Base-by-base conservation (phyloP, 306 rosid species). In the Hippophae rhamnoides region DNA sequence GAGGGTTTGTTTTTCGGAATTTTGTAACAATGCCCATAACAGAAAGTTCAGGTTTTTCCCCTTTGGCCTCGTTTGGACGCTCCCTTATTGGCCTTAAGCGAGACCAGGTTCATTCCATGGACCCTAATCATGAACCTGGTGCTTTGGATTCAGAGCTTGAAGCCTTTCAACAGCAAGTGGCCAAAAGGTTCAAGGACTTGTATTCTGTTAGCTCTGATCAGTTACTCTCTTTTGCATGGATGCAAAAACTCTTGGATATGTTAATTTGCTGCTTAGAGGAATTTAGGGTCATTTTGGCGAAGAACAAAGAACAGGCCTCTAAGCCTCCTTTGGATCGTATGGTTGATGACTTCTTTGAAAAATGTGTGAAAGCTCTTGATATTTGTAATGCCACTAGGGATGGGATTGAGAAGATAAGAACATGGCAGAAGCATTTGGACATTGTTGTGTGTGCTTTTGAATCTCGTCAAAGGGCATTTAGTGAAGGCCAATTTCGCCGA, bases 401-500 rank as follows among this genome's bases (percentile, higher is more conserved):
- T 54, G 95, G 86, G 76, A 66, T 84, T 50, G 92, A 87, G 76
- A 84, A 69, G 78, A 70, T 87, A 41, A 80, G 82, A 7, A 43
- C 42, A 53, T 84, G 82, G 89, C 89, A 84, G 66, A 87, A 82
- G 68, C 84, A 77, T 60, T 70, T 87, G 66, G 92, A 84, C 61
- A 92, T 92, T 52, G 87, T 86, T 40, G 60, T 76, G 52, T 74
- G 76, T 66, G 93, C 98, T 23, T 68, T 92, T 60, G 86, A 78
- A 57, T 73, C 81, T 43, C 69, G 64, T 44, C 78, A 82, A 82
- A 79, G 81, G 81, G 71, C 85, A 40, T 78, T 78, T 53, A 70
- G 78, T 2, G 98, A 92, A 69, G 96, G 83, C 47, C 95, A 83
- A 73, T 78, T 92, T 58, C 79, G 87, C 44, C 78, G 96, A 62